These are phyloP conservation scores for Colletotrichum neosansevieriae DNA, from an alignment of 2,329 filamentous ascomycete genomes.

Conservation along the genomic window DNA sequence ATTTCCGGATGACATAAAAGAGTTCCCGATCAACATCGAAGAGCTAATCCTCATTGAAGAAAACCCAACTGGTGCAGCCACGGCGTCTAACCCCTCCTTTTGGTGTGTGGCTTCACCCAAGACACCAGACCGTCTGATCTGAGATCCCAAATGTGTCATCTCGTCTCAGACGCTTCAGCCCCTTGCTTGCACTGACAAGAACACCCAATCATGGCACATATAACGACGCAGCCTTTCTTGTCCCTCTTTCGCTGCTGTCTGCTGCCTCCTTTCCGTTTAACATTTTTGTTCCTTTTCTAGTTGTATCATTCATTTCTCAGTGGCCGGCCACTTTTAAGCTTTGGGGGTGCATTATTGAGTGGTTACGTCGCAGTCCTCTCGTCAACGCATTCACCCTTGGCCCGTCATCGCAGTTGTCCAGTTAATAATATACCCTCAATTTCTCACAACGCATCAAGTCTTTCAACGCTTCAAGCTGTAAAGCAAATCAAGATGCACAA, in stretches of 20 bases:
- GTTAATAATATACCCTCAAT: neutral
- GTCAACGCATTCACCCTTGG: neutral
- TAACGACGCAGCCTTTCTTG: conserved; percentile 26
- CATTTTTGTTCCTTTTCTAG: conserved; percentile 13
- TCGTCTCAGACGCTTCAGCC: conserved; percentile 39
- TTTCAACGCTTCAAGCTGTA: neutral
- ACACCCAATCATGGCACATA: conserved; percentile 21
- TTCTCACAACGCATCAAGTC: too few relatives aligned
- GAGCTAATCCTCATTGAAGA: too few relatives aligned
- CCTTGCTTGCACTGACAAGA: conserved; percentile 23
- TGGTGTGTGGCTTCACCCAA: conserved; percentile 24
- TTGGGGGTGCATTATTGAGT: conserved; percentile 21
- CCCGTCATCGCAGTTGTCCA: neutral
- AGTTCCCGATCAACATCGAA: neutral
- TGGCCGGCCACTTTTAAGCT: conserved; percentile 40
- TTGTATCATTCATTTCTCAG: conserved; percentile 12
- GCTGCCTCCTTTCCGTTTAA: conserved; percentile 18
- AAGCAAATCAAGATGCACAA: conserved; percentile 23
- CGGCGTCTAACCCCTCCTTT: neutral
- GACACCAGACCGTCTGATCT: conserved; percentile 41
- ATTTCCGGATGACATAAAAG: too few relatives aligned
- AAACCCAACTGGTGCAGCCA: neutral
- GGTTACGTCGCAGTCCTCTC: conserved; percentile 23
- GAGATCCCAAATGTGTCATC: conserved; percentile 40
- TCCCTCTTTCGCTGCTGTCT: conserved; percentile 6